These are phyloP conservation scores for Phytophthora hibernalis DNA, from an alignment of 352 stramenopile species.

Conservation along the genomic window DNA sequence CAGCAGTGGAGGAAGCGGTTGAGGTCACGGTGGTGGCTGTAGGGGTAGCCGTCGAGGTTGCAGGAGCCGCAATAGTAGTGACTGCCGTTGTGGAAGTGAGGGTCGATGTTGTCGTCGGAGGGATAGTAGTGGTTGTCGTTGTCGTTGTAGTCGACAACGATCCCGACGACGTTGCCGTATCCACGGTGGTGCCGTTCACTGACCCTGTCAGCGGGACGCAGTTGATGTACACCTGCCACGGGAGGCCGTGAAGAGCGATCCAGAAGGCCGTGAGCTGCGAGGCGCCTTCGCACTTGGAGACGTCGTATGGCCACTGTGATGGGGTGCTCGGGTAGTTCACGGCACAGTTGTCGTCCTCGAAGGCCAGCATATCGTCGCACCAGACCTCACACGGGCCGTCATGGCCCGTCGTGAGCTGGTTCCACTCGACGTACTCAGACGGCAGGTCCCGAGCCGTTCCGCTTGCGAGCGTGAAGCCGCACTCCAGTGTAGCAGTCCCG, in stretches of 20 bases:
- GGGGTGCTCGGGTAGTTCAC: conserved; percentile 32
- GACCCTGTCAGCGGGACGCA: conserved; percentile 28
- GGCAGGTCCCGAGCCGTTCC: conserved; percentile 44
- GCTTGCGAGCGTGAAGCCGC: conserved; percentile 40
- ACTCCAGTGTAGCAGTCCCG: conserved; percentile 41
- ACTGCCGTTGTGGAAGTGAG: conserved; percentile 1
- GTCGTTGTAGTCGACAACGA: conserved; percentile 11
- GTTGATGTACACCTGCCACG: conserved; percentile 50
- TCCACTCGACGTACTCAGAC: conserved; percentile 37
- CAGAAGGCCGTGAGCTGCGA: conserved; percentile 43
- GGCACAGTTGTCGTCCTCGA: conserved; percentile 52
- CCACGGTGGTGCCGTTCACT: conserved; percentile 13
- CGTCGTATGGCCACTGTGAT: conserved; percentile 30
- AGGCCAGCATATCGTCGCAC: conserved; percentile 48
- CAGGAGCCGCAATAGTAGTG: conserved; percentile 6
- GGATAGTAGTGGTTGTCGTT: conserved; percentile 2
- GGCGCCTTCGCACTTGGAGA: conserved; percentile 21
- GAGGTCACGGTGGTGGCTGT: conserved; percentile 12
- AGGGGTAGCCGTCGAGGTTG: conserved; percentile 4
- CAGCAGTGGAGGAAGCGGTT: conserved; percentile 14
- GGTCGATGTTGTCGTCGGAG: conserved; percentile 16
- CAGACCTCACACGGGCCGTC: conserved; percentile 62
- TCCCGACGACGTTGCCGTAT: conserved; percentile 7
- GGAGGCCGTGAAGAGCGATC: conserved; percentile 47
- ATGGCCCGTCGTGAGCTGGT: conserved; percentile 31